phyloP scores from a whole-genome alignment of 2,329 filamentous ascomycete genomes.

The Paracamarosporium sp. region DNA sequence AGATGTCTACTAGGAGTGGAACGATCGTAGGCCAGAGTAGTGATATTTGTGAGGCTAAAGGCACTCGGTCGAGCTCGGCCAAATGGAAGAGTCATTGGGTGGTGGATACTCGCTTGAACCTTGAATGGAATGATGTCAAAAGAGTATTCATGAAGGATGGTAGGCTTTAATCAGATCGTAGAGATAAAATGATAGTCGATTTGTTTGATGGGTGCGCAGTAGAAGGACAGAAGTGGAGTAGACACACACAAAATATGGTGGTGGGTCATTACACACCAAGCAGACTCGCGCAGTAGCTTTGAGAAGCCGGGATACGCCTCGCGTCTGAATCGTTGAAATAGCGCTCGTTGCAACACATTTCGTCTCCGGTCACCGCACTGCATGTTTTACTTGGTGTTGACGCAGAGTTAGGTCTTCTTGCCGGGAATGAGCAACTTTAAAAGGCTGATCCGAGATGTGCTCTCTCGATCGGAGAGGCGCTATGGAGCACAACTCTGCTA shows the following conservation, averaged over 20 bases:
- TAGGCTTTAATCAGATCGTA: no score
- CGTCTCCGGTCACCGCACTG: no score
- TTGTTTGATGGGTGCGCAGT: no score
- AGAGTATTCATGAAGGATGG: no score
- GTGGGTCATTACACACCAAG: background rate
- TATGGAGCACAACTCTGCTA: background rate
- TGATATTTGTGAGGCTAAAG: background rate
- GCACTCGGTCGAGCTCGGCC: background rate
- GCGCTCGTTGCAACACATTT: background rate
- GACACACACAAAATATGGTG: background rate
- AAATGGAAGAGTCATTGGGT: background rate
- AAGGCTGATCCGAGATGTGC: background rate
- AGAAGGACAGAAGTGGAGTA: no score
- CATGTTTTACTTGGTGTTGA: no score
- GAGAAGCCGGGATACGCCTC: background rate
- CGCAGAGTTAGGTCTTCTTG: no score
- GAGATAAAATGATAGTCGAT: no score
- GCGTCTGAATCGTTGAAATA: background rate
- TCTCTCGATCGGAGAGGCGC: background rate
- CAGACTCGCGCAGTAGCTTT: background rate
- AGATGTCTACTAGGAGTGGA: background rate
- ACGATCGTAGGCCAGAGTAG: background rate
- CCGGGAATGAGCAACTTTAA: background rate
- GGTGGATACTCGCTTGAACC: no score
- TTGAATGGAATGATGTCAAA: no score